These are phyloP conservation scores for Irpex rosettiformis DNA, from an alignment of 1,284 basidiomycete species.

Conservation along the genomic window DNA sequence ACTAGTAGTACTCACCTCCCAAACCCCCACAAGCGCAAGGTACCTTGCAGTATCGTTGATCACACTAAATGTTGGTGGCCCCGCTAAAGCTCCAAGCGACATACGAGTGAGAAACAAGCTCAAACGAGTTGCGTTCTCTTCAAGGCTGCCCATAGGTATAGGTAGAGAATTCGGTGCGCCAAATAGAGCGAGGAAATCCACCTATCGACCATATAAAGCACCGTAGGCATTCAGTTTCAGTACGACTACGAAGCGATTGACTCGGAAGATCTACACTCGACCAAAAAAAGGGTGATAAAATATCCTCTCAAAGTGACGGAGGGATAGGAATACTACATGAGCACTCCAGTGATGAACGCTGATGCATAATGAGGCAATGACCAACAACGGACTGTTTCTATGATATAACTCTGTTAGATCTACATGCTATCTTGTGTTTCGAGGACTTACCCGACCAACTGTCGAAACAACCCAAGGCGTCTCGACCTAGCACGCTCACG, in stretches of 20 bases:
- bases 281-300: conserved; percentile 50
- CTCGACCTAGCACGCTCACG: conserved; percentile 44
- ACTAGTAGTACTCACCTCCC: conserved; percentile 39
- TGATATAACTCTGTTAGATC: not conserved
- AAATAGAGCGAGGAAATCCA: conserved; percentile 52
- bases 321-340: conserved; percentile 64
- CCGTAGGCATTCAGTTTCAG: not conserved
- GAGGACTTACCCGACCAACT: conserved; percentile 34
- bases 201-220: conserved; percentile 43
- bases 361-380: conserved; percentile 57
- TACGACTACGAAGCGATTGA: no score
- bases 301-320: conserved; percentile 39
- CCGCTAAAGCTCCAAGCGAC: conserved; percentile 44
- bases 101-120: conserved; percentile 56
- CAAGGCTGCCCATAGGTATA: conserved; percentile 54
- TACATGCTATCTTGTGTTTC: no score
- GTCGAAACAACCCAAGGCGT: conserved; percentile 36
- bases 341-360: conserved; percentile 42
- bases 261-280: conserved; percentile 24
- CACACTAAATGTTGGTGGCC: conserved; percentile 58
- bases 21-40: conserved; percentile 52
- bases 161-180: conserved; percentile 53
- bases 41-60: conserved; percentile 43
- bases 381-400: conserved; percentile 53
- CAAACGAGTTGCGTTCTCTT: conserved; percentile 55